Evolutionary conservation across 1,284 basidiomycete species (phyloP).

Genomic region (Cutaneotrichosporon dermatis): DNA sequence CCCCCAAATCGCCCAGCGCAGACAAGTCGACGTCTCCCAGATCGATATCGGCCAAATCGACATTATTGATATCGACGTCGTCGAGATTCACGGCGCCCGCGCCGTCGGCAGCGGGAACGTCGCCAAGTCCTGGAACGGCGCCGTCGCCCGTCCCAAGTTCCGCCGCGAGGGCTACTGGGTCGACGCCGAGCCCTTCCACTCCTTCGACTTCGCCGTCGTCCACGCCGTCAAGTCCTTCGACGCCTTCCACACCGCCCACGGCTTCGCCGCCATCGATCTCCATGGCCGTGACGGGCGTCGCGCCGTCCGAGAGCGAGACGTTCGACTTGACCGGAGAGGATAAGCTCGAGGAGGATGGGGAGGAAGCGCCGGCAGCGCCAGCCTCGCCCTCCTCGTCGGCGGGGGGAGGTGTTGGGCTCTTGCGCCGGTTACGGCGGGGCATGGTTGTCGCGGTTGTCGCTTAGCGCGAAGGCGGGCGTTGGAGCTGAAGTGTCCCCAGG

Average conservation of each 20-base stretch:
- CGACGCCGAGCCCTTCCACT: too few species aligned
- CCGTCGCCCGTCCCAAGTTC: too few species aligned
- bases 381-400: background rate
- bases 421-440: conserved; percentile 9
- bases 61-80: background rate
- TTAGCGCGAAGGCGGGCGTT: too few species aligned
- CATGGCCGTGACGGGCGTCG: conserved; percentile 11
- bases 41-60: background rate
- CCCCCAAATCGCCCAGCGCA: background rate
- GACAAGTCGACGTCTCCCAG: background rate
- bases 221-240: too few species aligned
- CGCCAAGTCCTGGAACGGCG: too few species aligned
- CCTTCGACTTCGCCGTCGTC: too few species aligned
- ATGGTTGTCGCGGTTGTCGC: background rate
- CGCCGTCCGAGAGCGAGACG: background rate
- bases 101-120: too few species aligned
- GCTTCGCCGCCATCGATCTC: background rate
- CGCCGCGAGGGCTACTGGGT: too few species aligned
- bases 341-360: conserved; percentile 11
- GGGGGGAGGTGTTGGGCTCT: conserved; percentile 11
- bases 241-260: too few species aligned
- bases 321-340: conserved; percentile 15
- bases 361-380: background rate
- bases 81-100: background rate
- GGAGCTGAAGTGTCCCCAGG: too few species aligned